Evolutionary conservation across 371 early-diverging fungal genomes (phyloP), one percentile per base, ranked within the genome.

Genomic region (Chytridium lagenaria): DNA sequence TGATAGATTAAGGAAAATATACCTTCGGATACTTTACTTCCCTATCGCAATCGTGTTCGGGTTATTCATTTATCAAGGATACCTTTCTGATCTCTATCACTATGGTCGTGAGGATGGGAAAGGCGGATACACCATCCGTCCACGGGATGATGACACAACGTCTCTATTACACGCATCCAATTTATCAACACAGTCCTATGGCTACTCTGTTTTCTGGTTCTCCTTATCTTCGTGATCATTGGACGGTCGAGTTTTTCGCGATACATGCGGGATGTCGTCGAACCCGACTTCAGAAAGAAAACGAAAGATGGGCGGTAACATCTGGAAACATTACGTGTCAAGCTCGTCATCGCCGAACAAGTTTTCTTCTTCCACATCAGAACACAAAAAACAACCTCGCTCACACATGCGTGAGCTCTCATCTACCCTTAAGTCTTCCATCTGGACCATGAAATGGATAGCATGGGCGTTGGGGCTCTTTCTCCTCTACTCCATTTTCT

Each of bases 121-220:
- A n/a, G n/a, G n/a, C n/a, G n/a, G n/a, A n/a, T n/a, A 7, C 44
- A 44, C 44, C 44, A 55, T 55, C 30, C 57, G 15, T 19, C 57
- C 57, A 55, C 7, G 33, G 31, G 30, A 30, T 33, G 10, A 2
- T 19, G 63, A 19, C 12, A 63, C 63, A 16, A 7, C 33, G 31
- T 30, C 30, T 10, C 37, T 30, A 34, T 63, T 34, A 23, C 16
- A 15, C 2, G 30, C 10, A 23, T 63, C 7, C 22, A 16, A 34
- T 37, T 63, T 34, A 37, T 63, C 63, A 63, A 63, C 63, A 63
- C 63, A 10, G 28, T 37, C 31, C 63, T 63, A 3, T 63, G 63
- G 63, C 23, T 34, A 12, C 19, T 63, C 7, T 63, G 33, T 10
- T 63, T 63, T 34, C 23, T 63, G 28, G 37, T 63, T 16, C 36